phyloP scores from a whole-genome alignment of 179 eudicot species.

The Beta lomatogona region DNA sequence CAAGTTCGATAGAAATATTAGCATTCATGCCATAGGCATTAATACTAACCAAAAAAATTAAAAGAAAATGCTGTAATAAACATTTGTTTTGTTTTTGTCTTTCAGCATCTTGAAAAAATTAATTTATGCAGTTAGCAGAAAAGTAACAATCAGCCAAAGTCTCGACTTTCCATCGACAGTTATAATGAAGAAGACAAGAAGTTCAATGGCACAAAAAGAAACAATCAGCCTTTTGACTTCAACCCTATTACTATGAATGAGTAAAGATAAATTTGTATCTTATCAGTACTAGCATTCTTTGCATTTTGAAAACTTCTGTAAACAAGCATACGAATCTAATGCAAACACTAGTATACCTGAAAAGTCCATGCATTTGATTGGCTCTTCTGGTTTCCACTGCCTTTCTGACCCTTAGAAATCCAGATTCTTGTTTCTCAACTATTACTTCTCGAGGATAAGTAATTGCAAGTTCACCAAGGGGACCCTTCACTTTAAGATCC shows the following conservation, averaged over 20 bases:
- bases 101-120: neutral
- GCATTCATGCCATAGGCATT: neutral
- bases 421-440: constrained; percentile 74
- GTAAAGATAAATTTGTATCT: neutral
- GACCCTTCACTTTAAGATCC: constrained; percentile 79
- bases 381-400: constrained; percentile 94
- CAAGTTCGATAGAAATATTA: neutral
- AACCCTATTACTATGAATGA: neutral
- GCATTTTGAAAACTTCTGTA: neutral
- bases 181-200: neutral
- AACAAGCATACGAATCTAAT: neutral
- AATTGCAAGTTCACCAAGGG: constrained; percentile 77
- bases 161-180: neutral
- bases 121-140: neutral
- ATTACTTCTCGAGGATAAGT: constrained; percentile 84
- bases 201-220: neutral
- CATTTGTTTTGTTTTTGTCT: neutral
- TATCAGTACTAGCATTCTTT: neutral
- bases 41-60: neutral
- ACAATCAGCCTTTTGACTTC: neutral
- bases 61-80: neutral
- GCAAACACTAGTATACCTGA: constrained; percentile 51
- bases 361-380: constrained; percentile 95
- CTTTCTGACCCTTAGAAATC: constrained; percentile 61
- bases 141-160: neutral